Evolutionary conservation across 2,329 filamentous ascomycete genomes (phyloP).

Genomic region (Phaeosphaeriaceae sp.): DNA sequence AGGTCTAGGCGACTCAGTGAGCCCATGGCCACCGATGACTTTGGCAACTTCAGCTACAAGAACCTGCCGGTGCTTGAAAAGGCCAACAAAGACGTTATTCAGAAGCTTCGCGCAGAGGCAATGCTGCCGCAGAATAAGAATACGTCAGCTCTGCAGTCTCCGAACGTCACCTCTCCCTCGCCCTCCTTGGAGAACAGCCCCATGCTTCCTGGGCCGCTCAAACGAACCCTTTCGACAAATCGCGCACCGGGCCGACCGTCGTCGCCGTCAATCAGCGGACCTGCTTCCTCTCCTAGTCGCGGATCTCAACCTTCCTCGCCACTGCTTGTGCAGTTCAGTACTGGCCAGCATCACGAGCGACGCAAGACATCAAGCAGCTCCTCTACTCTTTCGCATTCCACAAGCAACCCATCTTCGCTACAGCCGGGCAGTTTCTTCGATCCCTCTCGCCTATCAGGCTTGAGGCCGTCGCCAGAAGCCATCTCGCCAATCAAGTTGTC

Average conservation of each 20-base stretch:
- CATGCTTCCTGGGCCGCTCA: slow-evolving; percentile 77
- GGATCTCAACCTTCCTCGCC: slow-evolving; percentile 86
- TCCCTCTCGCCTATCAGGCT: slow-evolving; percentile 64
- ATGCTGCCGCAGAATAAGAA: slow-evolving; percentile 71
- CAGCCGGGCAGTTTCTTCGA: slow-evolving; percentile 78
- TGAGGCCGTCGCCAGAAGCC: slow-evolving; percentile 60
- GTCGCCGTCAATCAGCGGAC: slow-evolving; percentile 83
- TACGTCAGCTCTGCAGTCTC: slow-evolving; percentile 50
- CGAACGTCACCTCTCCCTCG: slow-evolving; percentile 58
- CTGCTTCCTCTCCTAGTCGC: slow-evolving; percentile 86
- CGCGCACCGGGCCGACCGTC: slow-evolving; percentile 76
- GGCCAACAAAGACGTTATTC: slow-evolving; percentile 98
- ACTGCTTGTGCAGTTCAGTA: slow-evolving; percentile 94
- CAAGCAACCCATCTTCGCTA: slow-evolving; percentile 64
- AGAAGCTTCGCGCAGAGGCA: slow-evolving; percentile 91
- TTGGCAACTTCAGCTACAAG: slow-evolving; percentile 96
- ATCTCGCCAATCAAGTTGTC: slow-evolving; percentile 61
- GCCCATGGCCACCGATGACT: slow-evolving; percentile 87
- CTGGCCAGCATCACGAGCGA: slow-evolving; percentile 80
- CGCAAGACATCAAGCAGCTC: slow-evolving; percentile 93
- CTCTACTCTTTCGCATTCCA: slow-evolving; percentile 82
- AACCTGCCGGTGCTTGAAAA: slow-evolving; percentile 96
- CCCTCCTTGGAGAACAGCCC: slow-evolving; percentile 86
- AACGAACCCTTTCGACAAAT: slow-evolving; percentile 82
- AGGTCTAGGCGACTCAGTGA: slow-evolving; percentile 90